Percentiles rank a stretch among this genome's conserved stretches.
Conservation (phyloP, 1,284 basidiomycete species). For the Moesziomyces sp. region DNA sequence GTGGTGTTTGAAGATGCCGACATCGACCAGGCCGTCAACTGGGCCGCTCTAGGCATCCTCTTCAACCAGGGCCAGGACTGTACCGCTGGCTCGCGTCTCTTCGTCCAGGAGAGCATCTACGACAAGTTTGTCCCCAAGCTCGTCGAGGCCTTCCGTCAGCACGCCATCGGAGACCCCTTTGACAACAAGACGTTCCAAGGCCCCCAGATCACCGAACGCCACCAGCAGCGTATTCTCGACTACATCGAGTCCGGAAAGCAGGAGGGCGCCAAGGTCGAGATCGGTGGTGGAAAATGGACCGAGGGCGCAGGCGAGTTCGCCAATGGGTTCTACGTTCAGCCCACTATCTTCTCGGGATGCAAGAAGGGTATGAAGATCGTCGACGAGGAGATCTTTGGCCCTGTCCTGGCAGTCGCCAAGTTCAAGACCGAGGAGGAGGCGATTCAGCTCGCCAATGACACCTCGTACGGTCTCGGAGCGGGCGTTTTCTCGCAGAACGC, state of each 20-base stretch:
- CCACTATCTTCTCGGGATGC: conserved; percentile 73
- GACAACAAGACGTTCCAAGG: conserved; percentile 78
- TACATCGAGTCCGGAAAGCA: conserved; percentile 90
- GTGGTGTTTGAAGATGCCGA: conserved; percentile 77
- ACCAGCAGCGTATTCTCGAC: conserved; percentile 87
- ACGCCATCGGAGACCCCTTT: conserved; percentile 84
- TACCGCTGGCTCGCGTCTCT: conserved; percentile 78
- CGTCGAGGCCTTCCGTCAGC: conserved; percentile 72
- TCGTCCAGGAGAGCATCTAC: conserved; percentile 76
- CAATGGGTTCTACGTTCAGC: conserved; percentile 72
- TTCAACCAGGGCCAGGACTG: conserved; percentile 74
- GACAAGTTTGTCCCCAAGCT: conserved; percentile 75
- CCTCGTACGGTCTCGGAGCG: conserved; percentile 81
- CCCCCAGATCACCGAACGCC: conserved; percentile 80
- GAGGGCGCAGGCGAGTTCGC: conserved; percentile 73
- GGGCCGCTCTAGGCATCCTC: conserved; percentile 82
- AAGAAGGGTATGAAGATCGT: conserved; percentile 73
- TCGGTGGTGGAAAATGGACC: conserved; percentile 73
- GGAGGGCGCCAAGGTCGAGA: conserved; percentile 78
- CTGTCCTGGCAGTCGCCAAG: conserved; percentile 74
- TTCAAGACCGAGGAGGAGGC: conserved; percentile 72
- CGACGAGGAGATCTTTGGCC: conserved; percentile 81
- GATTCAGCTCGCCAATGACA: conserved; percentile 81
- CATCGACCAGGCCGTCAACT: conserved; percentile 69
- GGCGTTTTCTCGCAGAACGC: conserved; percentile 85